phyloP scores from a whole-genome alignment of 768 basidiomycete species.

The Jaapia argillacea region DNA sequence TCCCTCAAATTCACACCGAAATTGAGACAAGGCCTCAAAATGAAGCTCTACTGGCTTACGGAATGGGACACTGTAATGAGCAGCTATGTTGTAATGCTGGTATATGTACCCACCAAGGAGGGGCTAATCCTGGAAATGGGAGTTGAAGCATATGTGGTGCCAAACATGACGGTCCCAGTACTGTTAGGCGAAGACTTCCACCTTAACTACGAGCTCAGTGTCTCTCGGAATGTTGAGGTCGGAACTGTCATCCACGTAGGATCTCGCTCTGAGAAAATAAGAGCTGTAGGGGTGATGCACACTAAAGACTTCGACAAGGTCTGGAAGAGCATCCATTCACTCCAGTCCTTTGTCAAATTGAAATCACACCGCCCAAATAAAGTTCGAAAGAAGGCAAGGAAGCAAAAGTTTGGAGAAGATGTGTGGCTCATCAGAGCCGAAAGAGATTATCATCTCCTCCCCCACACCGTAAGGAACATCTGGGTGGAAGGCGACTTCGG shows the following conservation, averaged over 20 bases:
- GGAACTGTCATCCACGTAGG: background rate
- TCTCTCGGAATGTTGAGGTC: background rate
- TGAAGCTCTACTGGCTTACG: no score
- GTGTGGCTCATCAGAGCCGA: background rate
- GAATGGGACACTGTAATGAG: slow-evolving; percentile 14
- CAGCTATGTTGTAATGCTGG: slow-evolving; percentile 17
- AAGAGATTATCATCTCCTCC: background rate
- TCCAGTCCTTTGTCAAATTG: background rate
- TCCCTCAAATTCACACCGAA: slow-evolving; percentile 8
- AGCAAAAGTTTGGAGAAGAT: background rate
- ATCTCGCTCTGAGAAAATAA: background rate
- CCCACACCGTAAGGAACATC: background rate
- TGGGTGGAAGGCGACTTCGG: background rate
- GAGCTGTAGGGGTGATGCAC: background rate
- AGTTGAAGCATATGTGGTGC: slow-evolving; percentile 20
- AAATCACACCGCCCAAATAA: background rate
- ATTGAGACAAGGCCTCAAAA: no score
- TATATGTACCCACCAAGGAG: slow-evolving; percentile 15
- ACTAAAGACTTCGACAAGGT: background rate
- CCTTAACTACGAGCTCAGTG: slow-evolving; percentile 2
- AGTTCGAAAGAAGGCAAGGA: background rate
- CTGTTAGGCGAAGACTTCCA: slow-evolving; percentile 23
- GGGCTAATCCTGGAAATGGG: slow-evolving; percentile 12
- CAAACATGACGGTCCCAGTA: slow-evolving; percentile 19
- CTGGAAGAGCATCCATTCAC: background rate